Evolutionary conservation across 345 rosid species (phyloP), one percentile per base, ranked within the genome.

Genomic region (Aquilaria malaccensis): DNA sequence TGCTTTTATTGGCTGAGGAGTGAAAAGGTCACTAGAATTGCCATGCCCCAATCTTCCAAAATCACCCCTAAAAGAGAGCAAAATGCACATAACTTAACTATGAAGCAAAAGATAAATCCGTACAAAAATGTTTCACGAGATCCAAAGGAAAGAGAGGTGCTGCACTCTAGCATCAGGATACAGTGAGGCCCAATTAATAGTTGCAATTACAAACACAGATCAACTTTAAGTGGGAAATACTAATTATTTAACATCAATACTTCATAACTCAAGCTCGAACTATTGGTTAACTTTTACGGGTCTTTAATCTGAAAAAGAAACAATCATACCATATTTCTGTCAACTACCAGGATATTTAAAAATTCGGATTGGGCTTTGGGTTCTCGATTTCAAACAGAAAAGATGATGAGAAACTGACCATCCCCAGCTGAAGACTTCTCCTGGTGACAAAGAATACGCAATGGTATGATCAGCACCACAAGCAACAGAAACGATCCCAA

Each of bases 21-120:
- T 86, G 74, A 94, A 94, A 69, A 90, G 72, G 78, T 94, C 99
- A 62, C 87, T 88, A 2, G 95, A 88, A 77, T 90, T 89, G 30
- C 99, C 99, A 77, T 94, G 99, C 9, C 99, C 99, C 67, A 94
- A 70, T 83, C 99, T 86, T 73, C 99, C 99, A 61, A 94, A 89
- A 71, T 94, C 99, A 66, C 99, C 99, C 99, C 99, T 94, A 81
- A 43, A 56, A 43, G 61, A 62, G 52, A 50, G 11, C 14, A 51
- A 57, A 63, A 65, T 32, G 14, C 1, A 52, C 43, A 46, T 30
- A 55, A 9, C 11, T 13, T 29, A 50, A 10, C 33, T 2, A 33
- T 2, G 9, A 22, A 47, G 7, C 43, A 37, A 37, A 37, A 37
- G 7, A 37, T 37, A 3, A 37, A 37, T 37, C 43, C 7, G 3